phyloP scores from a whole-genome alignment of 345 rosid genomes.

The Microcos paniculata region DNA sequence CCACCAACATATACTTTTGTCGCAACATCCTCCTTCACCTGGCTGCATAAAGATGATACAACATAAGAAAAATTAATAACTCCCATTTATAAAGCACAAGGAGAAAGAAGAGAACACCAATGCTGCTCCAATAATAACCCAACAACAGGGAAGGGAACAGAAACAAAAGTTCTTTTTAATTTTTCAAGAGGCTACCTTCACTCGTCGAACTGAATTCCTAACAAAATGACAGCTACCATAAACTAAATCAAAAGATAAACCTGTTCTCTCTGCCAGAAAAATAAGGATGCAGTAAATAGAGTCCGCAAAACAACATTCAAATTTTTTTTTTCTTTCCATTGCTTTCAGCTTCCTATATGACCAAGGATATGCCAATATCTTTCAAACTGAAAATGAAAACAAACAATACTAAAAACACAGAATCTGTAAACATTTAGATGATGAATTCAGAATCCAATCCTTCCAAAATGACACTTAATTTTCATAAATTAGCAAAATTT shows the following conservation, averaged over 20 bases:
- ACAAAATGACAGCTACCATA: background rate
- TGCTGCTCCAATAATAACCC: background rate
- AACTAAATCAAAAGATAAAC: background rate
- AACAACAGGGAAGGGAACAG: background rate
- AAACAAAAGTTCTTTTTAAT: background rate
- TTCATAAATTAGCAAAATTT: background rate
- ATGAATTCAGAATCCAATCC: background rate
- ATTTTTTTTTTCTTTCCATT: background rate
- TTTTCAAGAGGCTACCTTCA: background rate
- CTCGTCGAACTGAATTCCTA: background rate
- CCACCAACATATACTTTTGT: conserved; percentile 83
- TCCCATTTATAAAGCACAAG: background rate
- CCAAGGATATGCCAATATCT: background rate
- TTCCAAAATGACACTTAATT: conserved; percentile 1
- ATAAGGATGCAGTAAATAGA: background rate
- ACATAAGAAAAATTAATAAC: background rate
- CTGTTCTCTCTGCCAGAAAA: background rate
- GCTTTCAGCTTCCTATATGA: background rate
- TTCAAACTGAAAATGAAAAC: background rate
- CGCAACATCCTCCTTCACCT: conserved; percentile 41
- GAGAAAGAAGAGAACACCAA: background rate
- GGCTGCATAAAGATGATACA: conserved; percentile 42
- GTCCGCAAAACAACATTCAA: background rate
- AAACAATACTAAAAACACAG: background rate
- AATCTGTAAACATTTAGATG: background rate